Percentiles rank a stretch among this genome's conserved stretches.
Evolutionary conservation across 441 rosid genomes (phyloP).

Genomic region (Macaranga tanarius): DNA sequence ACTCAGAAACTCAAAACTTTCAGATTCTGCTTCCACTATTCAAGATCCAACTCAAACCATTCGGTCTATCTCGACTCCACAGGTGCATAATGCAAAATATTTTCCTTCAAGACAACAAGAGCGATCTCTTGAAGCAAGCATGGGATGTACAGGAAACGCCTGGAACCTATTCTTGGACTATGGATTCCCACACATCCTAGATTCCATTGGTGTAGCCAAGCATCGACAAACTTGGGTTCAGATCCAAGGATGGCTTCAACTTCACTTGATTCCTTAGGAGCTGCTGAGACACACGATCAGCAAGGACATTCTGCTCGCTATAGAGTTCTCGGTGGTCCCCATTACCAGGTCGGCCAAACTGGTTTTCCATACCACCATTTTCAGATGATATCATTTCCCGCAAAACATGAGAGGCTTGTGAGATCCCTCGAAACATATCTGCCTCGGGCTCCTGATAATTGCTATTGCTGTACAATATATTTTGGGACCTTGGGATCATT

Average conservation of each 20-base stretch:
- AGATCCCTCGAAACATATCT: constrained; percentile 52
- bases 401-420: constrained; percentile 53
- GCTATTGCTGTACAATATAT: constrained; percentile 39
- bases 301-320: constrained; percentile 47
- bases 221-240: constrained; percentile 48
- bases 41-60: constrained; percentile 1
- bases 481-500: constrained; percentile 42
- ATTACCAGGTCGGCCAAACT: constrained; percentile 32
- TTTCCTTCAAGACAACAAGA: neutral
- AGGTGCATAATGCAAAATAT: neutral
- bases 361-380: constrained; percentile 32
- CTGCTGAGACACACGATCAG: constrained; percentile 72
- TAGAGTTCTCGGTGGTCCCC: constrained; percentile 40
- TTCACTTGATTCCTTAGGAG: constrained; percentile 62
- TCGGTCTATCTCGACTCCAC: neutral
- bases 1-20: neutral
- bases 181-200: constrained; percentile 14
- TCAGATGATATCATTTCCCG: constrained; percentile 52
- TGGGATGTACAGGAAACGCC: constrained; percentile 13
- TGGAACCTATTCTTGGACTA: constrained; percentile 5
- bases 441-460: constrained; percentile 54
- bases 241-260: constrained; percentile 56
- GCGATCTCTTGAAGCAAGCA: neutral
- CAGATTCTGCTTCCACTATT: constrained; percentile 9
- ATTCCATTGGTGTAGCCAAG: constrained; percentile 44